Evolutionary conservation across 1,139 yeast genomes (phyloP), one percentile per base, ranked within the genome.

Genomic region (Zygoascus sp.): DNA sequence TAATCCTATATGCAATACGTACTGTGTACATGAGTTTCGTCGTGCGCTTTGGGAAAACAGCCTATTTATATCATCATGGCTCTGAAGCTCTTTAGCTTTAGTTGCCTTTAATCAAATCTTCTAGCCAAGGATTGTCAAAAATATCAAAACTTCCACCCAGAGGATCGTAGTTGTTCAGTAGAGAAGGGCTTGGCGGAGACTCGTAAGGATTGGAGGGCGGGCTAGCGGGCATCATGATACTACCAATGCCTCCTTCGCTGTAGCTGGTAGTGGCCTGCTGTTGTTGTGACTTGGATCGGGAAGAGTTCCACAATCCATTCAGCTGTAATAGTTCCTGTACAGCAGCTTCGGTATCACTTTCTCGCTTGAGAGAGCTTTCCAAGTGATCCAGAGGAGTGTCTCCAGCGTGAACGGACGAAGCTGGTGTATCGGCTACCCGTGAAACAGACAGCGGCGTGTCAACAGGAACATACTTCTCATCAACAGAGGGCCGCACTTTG

Each of bases 291-390:
- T 28, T 38, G 11, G 16, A 36, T 19, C 30, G 23, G 7, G 37
- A 30, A n/a, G 43, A 30, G 5, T 40, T 40, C 43, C 43, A 40
- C 7, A 28, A 15, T 5, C 43, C 43, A 40, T 40, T 40, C 37
- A 40, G 13, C 13, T 32, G 37, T 19, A 22, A 16, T 10, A 40
- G 30, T 30, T 40, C 43, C 10, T 40, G 19, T 6, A 40, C 25
- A 5, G 43, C 43, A 10, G 22, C 27, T 20, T 40, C 43, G 3
- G 43, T 22, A 20, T 28, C 39, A 5, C 11, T n/a, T 19, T 35
- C 39, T 30, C 34, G 15, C 17, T 30, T n/a, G 5, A 35, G 27
- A 5, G 39, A 25, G 3, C 16, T 13, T 11, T 20, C 39, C 5
- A 35, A 16, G 2, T 25, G 25, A n/a, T 13, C 13, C 6, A 16